phyloP scores from a whole-genome alignment of 2,329 filamentous ascomycete genomes.

The Pseudogymnoascus pannorum region DNA sequence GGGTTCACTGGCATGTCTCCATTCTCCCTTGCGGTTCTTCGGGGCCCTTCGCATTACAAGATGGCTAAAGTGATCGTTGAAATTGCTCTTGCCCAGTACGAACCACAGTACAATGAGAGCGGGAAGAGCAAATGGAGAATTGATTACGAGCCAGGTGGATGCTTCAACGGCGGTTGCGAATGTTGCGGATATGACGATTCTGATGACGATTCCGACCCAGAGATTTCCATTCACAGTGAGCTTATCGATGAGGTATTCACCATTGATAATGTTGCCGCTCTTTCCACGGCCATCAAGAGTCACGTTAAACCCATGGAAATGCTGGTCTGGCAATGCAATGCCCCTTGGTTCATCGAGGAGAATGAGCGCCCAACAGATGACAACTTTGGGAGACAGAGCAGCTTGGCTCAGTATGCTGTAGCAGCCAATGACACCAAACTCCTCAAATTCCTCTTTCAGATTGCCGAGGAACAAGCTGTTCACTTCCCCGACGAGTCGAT shows the following conservation, averaged over 20 bases:
- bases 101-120: constrained; percentile 42
- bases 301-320: constrained; percentile 46
- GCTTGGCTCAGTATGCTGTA: constrained; percentile 20
- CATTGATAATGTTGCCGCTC: constrained; percentile 66
- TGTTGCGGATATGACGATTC: constrained; percentile 22
- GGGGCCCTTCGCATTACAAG: constrained; percentile 49
- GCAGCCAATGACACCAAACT: constrained; percentile 21
- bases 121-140: constrained; percentile 32
- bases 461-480: constrained; percentile 21
- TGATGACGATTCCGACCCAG: constrained; percentile 32
- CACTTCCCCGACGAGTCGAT: constrained; percentile 26
- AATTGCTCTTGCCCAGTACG: constrained; percentile 63
- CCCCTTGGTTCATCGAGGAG: constrained; percentile 23
- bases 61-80: constrained; percentile 61
- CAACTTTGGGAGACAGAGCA: background rate
- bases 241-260: constrained; percentile 63
- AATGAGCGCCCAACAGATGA: background rate
- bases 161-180: constrained; percentile 22
- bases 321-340: constrained; percentile 36
- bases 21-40: constrained; percentile 61
- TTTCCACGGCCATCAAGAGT: constrained; percentile 62
- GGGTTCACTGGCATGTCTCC: constrained; percentile 34
- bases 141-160: constrained; percentile 35
- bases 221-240: constrained; percentile 37
- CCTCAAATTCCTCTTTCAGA: constrained; percentile 24